Conservation (phyloP, 192 early-diverging fungal species). For the Chytriomyces sp. region DNA sequence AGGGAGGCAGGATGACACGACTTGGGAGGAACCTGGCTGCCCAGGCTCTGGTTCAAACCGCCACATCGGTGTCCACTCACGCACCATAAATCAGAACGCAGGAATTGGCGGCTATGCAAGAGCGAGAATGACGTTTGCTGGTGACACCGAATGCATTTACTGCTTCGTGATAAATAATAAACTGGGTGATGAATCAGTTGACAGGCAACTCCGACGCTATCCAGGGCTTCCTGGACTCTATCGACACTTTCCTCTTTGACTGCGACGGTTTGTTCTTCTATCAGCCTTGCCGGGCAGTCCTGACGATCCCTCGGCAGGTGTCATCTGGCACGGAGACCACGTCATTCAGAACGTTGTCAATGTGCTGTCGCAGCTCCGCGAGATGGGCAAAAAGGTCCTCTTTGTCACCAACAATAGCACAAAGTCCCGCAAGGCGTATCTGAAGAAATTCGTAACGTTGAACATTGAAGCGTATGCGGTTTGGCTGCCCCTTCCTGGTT, state of each 20-base stretch:
- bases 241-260: conserved; percentile 95
- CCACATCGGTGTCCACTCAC: neutral
- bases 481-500: conserved; percentile 27
- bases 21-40: no score
- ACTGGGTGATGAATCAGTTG: neutral
- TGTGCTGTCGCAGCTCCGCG: conserved; percentile 69
- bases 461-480: conserved; percentile 78
- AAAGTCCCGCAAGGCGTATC: conserved; percentile 79
- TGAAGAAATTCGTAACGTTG: conserved; percentile 80
- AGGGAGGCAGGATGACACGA: no score
- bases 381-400: conserved; percentile 80
- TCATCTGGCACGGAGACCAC: conserved; percentile 85
- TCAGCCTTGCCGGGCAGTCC: neutral
- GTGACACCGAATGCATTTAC: no score
- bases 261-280: conserved; percentile 80
- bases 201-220: conserved; percentile 11
- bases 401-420: conserved; percentile 99
- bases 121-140: neutral
- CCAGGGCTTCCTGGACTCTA: conserved; percentile 69
- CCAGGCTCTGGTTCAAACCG: no score
- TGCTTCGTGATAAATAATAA: neutral
- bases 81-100: neutral
- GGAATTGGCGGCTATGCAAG: neutral
- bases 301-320: conserved; percentile 58
- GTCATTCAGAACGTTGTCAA: conserved; percentile 71